Conservation (phyloP, 371 early-diverging fungal genomes). For the Sanchytrium tribonematis region DNA sequence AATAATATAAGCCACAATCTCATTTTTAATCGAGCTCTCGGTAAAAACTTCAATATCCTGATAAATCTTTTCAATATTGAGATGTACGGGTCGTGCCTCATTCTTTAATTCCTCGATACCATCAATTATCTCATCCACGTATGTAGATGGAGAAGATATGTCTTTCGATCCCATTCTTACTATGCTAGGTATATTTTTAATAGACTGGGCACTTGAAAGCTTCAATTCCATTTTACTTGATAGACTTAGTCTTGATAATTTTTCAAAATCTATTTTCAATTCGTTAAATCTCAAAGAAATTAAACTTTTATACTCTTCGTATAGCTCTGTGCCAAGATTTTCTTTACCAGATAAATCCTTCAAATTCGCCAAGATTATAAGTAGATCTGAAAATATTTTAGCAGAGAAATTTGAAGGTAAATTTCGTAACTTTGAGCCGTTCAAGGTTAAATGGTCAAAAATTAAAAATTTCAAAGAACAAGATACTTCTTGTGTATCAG, state of each 20-base stretch:
- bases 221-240: neutral
- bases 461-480: neutral
- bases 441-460: neutral
- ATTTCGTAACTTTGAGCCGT: neutral
- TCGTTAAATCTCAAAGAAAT: neutral
- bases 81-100: neutral
- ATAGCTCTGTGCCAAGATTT: neutral
- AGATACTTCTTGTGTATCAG: neutral
- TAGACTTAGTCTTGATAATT: neutral
- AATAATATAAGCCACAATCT: neutral
- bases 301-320: neutral
- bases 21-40: neutral
- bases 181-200: neutral
- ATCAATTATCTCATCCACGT: neutral
- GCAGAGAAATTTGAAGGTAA: neutral
- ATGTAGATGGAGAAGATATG: neutral
- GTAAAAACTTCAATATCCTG: neutral
- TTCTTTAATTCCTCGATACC: neutral
- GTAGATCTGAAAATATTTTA: neutral
- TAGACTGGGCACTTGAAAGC: neutral
- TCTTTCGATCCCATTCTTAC: neutral
- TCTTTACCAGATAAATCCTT: neutral
- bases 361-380: neutral
- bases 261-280: neutral
- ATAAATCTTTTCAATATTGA: neutral